phyloP scores from a whole-genome alignment of 306 rosid genomes.

The Begonia fuchsioides region DNA sequence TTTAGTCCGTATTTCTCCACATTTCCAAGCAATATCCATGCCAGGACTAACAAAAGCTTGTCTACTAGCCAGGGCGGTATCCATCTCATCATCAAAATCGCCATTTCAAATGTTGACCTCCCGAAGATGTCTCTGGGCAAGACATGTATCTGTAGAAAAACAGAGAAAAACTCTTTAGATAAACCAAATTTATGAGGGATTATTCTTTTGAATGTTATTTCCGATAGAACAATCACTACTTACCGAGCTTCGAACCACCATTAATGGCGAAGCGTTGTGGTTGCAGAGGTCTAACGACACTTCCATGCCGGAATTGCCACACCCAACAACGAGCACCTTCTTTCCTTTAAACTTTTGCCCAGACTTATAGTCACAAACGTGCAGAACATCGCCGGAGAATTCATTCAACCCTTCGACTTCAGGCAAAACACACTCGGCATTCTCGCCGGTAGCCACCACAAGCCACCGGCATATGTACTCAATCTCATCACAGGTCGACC shows the following conservation, averaged over 20 bases:
- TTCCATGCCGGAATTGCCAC: constrained; percentile 91
- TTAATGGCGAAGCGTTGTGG: too few relatives aligned
- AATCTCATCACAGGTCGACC: constrained; percentile 16
- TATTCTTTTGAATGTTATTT: too few relatives aligned
- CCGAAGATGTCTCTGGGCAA: constrained; percentile 57
- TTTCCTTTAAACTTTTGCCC: constrained; percentile 52
- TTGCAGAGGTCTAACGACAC: too few relatives aligned
- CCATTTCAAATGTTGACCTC: constrained; percentile 63
- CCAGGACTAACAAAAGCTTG: constrained; percentile 33
- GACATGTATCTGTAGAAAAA: constrained; percentile 45
- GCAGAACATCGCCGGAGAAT: constrained; percentile 48
- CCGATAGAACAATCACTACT: constrained; percentile 3
- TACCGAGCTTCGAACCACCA: too few relatives aligned
- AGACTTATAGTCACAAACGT: constrained; percentile 56
- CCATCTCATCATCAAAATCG: constrained; percentile 53
- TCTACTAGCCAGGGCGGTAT: constrained; percentile 68
- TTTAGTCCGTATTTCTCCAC: constrained; percentile 43
- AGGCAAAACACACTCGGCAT: constrained; percentile 65
- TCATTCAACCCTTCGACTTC: constrained; percentile 43
- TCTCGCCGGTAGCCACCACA: constrained; percentile 78
- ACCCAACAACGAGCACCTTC: constrained; percentile 75
- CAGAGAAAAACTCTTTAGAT: constrained; percentile 3
- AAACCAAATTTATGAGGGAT: too few relatives aligned
- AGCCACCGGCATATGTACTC: constrained; percentile 74
- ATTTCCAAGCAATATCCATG: constrained; percentile 63